Evolutionary conservation across 2,329 filamentous ascomycete species (phyloP), one percentile per base, ranked within the genome.

Genomic region (Fusarium tuaranense): DNA sequence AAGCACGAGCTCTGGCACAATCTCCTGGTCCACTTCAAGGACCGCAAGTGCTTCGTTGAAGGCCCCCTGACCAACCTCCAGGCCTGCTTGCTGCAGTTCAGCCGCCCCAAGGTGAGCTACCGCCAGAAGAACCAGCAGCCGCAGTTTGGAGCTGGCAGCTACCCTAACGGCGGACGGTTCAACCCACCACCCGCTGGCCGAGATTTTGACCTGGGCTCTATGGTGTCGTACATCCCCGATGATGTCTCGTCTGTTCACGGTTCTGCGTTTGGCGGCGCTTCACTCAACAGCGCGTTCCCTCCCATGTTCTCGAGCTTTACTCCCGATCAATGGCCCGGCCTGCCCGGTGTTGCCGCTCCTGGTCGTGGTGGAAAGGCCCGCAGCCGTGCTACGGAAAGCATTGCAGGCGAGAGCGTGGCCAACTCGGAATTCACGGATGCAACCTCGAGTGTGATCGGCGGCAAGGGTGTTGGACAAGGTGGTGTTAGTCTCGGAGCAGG

Each of bases 1-100:
- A 99, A 99, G 87, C 97, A 99, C 82, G 97, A 97, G 72, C 88
- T 99, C 44, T 99, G 97, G 97, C 97, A 99, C 82, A 95, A 95
- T 80, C 90, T 99, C 30, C 88, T 99, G 39, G 89, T 96, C 44
- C 97, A 99, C 83, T 99, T 98, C 89, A 98, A 98, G 87, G 95
- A 98, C 82, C 92, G 92, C 78, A 97, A 97, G 79, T 98, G 96
- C 82, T 90, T 99, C 14, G 97, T 99, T 7, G 97, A 99, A 82
- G 97, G 97, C 0, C 96, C 97, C 22, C 87, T 99, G 74, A 97
- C 93, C 72, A 99, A 99, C 81, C 88, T 99, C n/a, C 97, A 98
- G 83, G 93, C 95, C 30, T 98, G 95, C 14, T 89, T 99, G 58
- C 90, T 98, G 74, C 97, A 99, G 80, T 99, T 99, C 84, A 95